Conservation (phyloP, 2,329 filamentous ascomycete species). For the Diaporthe vaccinii region DNA sequence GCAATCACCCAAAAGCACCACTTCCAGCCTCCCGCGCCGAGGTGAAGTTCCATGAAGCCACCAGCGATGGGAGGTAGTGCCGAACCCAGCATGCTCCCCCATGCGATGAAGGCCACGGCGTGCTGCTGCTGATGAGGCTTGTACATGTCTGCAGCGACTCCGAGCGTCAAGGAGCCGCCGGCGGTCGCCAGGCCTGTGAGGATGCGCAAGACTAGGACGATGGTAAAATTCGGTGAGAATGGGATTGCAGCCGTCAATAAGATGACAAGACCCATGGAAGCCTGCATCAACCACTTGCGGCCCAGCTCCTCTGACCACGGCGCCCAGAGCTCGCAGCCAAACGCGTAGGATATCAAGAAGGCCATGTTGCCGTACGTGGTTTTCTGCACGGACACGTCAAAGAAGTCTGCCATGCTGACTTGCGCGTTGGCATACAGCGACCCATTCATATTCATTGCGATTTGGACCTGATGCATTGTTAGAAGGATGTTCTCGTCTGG, state of each 20-base stretch:
- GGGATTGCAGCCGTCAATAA: conserved; percentile 63
- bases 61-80: conserved; percentile 69
- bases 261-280: conserved; percentile 65
- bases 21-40: neutral
- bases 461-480: conserved; percentile 51
- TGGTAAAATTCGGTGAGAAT: conserved; percentile 55
- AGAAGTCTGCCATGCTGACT: conserved; percentile 56
- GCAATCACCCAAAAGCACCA: conserved; percentile 32
- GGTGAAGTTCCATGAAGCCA: conserved; percentile 59
- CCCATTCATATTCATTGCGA: conserved; percentile 71
- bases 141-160: conserved; percentile 76
- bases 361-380: conserved; percentile 62
- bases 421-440: conserved; percentile 65
- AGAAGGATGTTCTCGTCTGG: neutral
- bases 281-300: conserved; percentile 64
- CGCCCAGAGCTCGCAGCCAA: conserved; percentile 66
- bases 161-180: conserved; percentile 74
- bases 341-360: conserved; percentile 66
- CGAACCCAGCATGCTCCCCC: conserved; percentile 59
- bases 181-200: conserved; percentile 71
- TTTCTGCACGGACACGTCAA: conserved; percentile 59
- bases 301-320: conserved; percentile 68
- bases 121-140: conserved; percentile 68
- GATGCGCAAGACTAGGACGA: conserved; percentile 58
- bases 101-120: conserved; percentile 69